Conservation (phyloP, 2,329 filamentous ascomycete species). For the Hysterium pulicare region DNA sequence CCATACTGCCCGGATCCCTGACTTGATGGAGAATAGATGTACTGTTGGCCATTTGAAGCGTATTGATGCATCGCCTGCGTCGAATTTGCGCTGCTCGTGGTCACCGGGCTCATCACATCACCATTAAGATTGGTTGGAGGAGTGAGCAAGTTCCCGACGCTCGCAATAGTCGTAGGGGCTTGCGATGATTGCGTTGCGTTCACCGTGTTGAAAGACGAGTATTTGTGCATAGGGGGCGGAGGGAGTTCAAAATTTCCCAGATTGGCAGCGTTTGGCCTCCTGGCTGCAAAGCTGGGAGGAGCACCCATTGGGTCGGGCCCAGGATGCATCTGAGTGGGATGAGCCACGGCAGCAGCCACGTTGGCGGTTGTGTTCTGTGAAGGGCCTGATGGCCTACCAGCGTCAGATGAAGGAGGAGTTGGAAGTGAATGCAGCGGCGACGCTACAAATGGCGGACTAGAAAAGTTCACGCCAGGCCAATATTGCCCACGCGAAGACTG, state of each 20-base stretch:
- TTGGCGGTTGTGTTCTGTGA: conserved; percentile 49
- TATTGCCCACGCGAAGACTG: conserved; percentile 47
- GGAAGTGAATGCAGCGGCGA: conserved; percentile 39
- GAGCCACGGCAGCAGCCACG: conserved; percentile 62
- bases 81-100: conserved; percentile 59
- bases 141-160: conserved; percentile 61
- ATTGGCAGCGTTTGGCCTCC: conserved; percentile 65
- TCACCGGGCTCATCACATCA: conserved; percentile 61
- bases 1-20: conserved; percentile 57
- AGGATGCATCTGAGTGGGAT: conserved; percentile 60
- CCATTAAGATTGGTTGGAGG: conserved; percentile 58
- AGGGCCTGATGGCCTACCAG: conserved; percentile 42
- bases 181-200: conserved; percentile 45
- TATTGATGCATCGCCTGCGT: conserved; percentile 57
- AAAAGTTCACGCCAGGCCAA: conserved; percentile 44
- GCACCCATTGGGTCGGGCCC: conserved; percentile 59
- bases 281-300: conserved; percentile 65
- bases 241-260: conserved; percentile 69
- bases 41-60: conserved; percentile 53
- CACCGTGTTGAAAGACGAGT: conserved; percentile 40
- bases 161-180: conserved; percentile 46
- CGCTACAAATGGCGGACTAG: conserved; percentile 34
- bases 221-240: conserved; percentile 59
- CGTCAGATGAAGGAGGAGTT: conserved; percentile 40
- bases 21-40: conserved; percentile 57